Evolutionary conservation across 805 yeast species (phyloP), one percentile per base, ranked within the genome.

Genomic region (Metschnikowia amazonensis): DNA sequence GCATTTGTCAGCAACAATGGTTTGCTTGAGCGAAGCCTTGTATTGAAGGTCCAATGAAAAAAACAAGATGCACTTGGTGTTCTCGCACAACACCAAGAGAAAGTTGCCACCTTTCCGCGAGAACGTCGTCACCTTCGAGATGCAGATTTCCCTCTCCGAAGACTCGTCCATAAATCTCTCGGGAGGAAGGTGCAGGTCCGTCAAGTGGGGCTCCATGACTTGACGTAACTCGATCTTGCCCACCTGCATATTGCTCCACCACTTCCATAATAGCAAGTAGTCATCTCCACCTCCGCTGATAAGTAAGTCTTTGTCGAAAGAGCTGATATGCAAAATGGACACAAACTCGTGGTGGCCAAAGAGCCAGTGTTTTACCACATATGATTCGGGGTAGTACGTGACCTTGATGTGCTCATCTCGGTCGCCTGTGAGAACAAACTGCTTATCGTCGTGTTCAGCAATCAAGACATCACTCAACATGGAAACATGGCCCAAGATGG

Each of bases 331-430:
- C 51, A 94, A 62, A 5, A 78, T 70, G 1, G 96, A 84, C 8
- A 94, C 82, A 54, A 89, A 95, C 63, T 89, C 86, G 36, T 73
- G 71, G 62, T 92, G 97, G 3, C 96, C 97, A 63, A 88, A 88
- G 43, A 90, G 71, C 81, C 88, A 89, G 56, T 81, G 78, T 50
- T 89, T 85, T 43, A 95, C 82, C 21, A 89, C 79, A 56, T 72
- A 88, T 3, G 90, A 72, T 51, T 82, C 76, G 1, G 97, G 98
- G 57, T 77, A 89, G 52, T 80, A 76, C 2, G 96, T 79, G 14
- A 94, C 74, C 62, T 95, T 78, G 51, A 94, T 85, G 64, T 95
- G 99, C 65, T 94, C 99, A 65, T 94, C 99, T 66, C 99, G 78
- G 68, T 94, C 99, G 31, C 90, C 81, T 1, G 95, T 82, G 45